These are phyloP conservation scores for Rhizopogon roseolus DNA, from an alignment of 768 basidiomycete genomes.

Conservation along the genomic window DNA sequence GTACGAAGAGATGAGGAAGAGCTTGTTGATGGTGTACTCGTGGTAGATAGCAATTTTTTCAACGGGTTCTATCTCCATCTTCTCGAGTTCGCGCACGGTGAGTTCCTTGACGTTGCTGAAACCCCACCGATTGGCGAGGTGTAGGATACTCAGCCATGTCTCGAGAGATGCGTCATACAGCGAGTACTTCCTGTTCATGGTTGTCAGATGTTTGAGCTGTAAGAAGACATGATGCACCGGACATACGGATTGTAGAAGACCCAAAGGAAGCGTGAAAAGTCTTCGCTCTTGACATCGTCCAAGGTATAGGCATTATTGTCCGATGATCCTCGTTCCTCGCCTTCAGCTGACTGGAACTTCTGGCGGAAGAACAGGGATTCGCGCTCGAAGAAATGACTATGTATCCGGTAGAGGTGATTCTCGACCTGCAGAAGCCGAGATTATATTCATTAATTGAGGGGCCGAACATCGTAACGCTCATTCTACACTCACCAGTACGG, in stretches of 20 bases:
- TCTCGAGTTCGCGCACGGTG: slow-evolving; percentile 35
- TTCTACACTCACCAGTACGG: slow-evolving; percentile 42
- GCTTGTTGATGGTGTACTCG: slow-evolving; percentile 25
- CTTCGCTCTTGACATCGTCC: slow-evolving; percentile 36
- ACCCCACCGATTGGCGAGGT: slow-evolving; percentile 34
- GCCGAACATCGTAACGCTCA: not conserved
- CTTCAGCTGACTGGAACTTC: slow-evolving; percentile 28
- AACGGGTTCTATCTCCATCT: slow-evolving; percentile 28
- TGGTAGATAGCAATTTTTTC: slow-evolving; percentile 37
- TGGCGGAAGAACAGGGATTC: slow-evolving; percentile 48
- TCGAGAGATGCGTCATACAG: slow-evolving; percentile 33
- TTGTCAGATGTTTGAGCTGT: not conserved
- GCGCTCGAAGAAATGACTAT: slow-evolving; percentile 59
- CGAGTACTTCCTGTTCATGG: slow-evolving; percentile 27
- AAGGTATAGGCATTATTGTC: slow-evolving; percentile 42
- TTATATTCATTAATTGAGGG: not conserved
- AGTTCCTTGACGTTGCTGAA: slow-evolving; percentile 36
- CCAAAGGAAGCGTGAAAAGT: slow-evolving; percentile 55
- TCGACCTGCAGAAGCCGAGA: slow-evolving; percentile 41
- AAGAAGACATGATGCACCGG: not conserved
- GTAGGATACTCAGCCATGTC: slow-evolving; percentile 38
- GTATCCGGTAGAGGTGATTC: slow-evolving; percentile 50
- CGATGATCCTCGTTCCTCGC: slow-evolving; percentile 29
- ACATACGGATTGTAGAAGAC: slow-evolving; percentile 62
- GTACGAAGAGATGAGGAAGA: slow-evolving; percentile 33